Evolutionary conservation across 805 yeast species (phyloP).

Genomic region (Grigorovia yakushimaensis): DNA sequence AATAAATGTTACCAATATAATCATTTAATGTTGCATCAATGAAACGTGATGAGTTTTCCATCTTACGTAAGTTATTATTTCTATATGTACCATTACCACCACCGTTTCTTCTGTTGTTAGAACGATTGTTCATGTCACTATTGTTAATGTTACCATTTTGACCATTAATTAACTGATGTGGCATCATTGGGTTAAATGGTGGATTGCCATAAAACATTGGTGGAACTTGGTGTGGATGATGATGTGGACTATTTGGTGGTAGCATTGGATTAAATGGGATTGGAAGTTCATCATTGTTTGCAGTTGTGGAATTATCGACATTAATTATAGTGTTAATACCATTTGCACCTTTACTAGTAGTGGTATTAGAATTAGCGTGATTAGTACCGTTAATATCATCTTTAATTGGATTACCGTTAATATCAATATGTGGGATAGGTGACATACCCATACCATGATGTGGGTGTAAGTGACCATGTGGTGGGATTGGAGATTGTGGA

Average conservation of each 20-base stretch:
- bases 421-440: conserved; percentile 7
- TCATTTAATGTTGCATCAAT: conserved; percentile 59
- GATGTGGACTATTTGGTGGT: conserved; percentile 16
- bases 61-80: conserved; percentile 12
- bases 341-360: not conserved
- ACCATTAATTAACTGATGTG: conserved; percentile 10
- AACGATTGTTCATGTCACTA: conserved; percentile 7
- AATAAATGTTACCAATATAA: conserved; percentile 61
- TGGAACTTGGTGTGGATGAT: conserved; percentile 7
- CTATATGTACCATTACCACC: conserved; percentile 2
- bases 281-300: conserved; percentile 4
- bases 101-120: conserved; percentile 2
- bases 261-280: conserved; percentile 10
- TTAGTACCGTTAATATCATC: too few relatives aligned
- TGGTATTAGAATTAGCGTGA: not conserved
- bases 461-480: not conserved
- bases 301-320: not conserved
- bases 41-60: conserved; percentile 62
- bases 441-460: conserved; percentile 8
- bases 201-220: conserved; percentile 28
- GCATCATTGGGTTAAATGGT: conserved; percentile 23
- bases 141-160: conserved; percentile 2
- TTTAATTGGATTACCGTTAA: conserved; percentile 1
- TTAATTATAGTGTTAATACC: not conserved
- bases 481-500: conserved; percentile 14